Percentiles rank a stretch among this genome's conserved stretches.
Evolutionary conservation across 2,329 filamentous ascomycete genomes (phyloP).

Genomic region (Zelopaecilomyces penicillatus): DNA sequence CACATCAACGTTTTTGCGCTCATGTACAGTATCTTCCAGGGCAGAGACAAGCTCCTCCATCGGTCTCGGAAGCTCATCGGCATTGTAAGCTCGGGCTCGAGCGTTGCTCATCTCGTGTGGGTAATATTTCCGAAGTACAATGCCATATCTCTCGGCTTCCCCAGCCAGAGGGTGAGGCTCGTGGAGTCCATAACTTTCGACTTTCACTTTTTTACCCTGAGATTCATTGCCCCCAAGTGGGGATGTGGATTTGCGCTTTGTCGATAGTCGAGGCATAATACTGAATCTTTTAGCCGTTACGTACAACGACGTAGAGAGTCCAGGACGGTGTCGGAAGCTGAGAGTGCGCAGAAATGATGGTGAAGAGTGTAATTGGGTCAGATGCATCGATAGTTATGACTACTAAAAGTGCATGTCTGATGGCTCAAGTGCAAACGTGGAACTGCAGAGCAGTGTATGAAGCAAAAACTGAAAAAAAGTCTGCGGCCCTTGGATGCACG

Average conservation of each 20-base stretch:
- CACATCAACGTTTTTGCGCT: slow-evolving; percentile 42
- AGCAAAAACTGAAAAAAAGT: too few relatives aligned
- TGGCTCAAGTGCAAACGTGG: too few relatives aligned
- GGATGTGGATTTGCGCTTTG: slow-evolving; percentile 21
- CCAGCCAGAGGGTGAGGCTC: slow-evolving; percentile 38
- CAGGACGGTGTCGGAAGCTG: too few relatives aligned
- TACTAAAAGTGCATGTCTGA: too few relatives aligned
- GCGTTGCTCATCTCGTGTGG: slow-evolving; percentile 78
- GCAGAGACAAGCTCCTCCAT: slow-evolving; percentile 59
- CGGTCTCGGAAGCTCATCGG: slow-evolving; percentile 61
- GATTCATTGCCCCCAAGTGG: slow-evolving; percentile 15
- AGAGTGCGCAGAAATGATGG: too few relatives aligned
- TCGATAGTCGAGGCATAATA: slow-evolving; percentile 20
- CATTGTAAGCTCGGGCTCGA: slow-evolving; percentile 65
- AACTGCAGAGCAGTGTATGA: too few relatives aligned
- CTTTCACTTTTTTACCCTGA: slow-evolving; percentile 27
- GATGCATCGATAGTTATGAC: too few relatives aligned
- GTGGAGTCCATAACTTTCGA: slow-evolving; percentile 24
- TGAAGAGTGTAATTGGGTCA: too few relatives aligned
- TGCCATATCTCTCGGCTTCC: slow-evolving; percentile 45
- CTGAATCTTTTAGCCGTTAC: neutral
- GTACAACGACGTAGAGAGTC: neutral
- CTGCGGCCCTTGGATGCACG: too few relatives aligned
- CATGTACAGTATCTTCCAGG: slow-evolving; percentile 49
- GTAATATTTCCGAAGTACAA: slow-evolving; percentile 69